Evolutionary conservation across 2,329 filamentous ascomycete species (phyloP).

Genomic region (Aspergillus piperis): DNA sequence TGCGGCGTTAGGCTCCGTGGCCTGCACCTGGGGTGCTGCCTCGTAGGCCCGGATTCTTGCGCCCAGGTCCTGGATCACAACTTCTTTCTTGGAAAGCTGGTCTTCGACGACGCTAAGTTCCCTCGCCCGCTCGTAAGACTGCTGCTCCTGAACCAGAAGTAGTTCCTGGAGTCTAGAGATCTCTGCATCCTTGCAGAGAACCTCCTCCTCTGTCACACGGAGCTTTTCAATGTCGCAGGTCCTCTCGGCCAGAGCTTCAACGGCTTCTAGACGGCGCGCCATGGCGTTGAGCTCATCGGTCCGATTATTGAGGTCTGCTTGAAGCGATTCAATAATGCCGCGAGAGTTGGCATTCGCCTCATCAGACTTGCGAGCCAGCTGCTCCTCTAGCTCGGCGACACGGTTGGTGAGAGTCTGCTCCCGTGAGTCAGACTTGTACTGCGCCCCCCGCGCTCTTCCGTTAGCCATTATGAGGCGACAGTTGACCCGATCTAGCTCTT

Average conservation of each 20-base stretch:
- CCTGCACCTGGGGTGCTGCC: no score
- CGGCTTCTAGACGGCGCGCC: slow-evolving; percentile 8
- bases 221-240: no score
- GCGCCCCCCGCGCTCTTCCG: not conserved
- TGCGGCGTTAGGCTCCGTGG: no score
- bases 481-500: slow-evolving; percentile 8
- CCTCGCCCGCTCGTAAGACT: no score
- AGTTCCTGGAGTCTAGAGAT: no score
- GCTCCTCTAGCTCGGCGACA: slow-evolving; percentile 13
- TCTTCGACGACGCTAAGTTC: no score
- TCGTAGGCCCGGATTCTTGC: no score
- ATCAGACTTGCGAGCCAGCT: slow-evolving; percentile 7
- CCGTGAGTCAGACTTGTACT: slow-evolving; percentile 7
- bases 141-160: no score
- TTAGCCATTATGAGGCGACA: slow-evolving; percentile 3
- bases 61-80: no score
- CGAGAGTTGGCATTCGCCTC: slow-evolving; percentile 1
- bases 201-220: no score
- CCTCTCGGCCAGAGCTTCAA: not conserved
- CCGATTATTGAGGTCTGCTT: slow-evolving; percentile 8
- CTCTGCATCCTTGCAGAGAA: no score
- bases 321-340: slow-evolving; percentile 10
- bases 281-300: slow-evolving; percentile 7
- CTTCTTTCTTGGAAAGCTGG: no score
- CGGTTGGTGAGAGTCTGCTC: slow-evolving; percentile 5